phyloP scores from a whole-genome alignment of 805 yeast species.

The Spathaspora arborariae region DNA sequence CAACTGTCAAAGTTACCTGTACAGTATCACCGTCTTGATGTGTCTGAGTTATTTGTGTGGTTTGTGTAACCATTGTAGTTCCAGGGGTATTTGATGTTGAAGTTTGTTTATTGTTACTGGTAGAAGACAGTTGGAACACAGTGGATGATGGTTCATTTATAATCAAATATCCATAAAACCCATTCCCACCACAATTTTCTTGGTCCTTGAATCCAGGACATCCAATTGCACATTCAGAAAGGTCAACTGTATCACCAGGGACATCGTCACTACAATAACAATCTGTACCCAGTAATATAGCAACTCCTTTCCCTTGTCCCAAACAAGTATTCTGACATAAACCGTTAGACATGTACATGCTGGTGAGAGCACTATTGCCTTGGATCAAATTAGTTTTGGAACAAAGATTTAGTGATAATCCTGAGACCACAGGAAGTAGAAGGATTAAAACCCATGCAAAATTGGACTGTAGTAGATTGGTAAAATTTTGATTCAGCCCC shows the following conservation, averaged over 20 bases:
- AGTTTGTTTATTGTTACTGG: not conserved
- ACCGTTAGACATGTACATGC: constrained; percentile 45
- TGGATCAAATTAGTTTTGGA: constrained; percentile 21
- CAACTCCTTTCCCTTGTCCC: constrained; percentile 44
- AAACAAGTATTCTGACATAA: constrained; percentile 45
- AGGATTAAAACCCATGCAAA: not conserved
- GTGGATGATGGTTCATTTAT: constrained; percentile 20
- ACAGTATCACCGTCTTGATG: constrained; percentile 6
- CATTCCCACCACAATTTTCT: constrained; percentile 42
- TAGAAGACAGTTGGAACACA: constrained; percentile 9
- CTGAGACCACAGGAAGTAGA: not conserved
- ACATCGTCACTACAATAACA: constrained; percentile 63
- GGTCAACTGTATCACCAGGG: constrained; percentile 39
- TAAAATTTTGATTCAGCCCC: not conserved
- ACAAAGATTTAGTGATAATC: constrained; percentile 13
- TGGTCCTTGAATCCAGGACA: constrained; percentile 44
- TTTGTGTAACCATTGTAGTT: constrained; percentile 9
- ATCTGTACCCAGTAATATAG: constrained; percentile 44
- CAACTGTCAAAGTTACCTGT: constrained; percentile 3
- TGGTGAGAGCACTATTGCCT: not conserved
- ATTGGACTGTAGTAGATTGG: not conserved
- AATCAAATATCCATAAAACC: constrained; percentile 52
- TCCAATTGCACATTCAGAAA: constrained; percentile 28
- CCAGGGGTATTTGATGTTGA: not conserved
- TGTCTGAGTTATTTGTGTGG: constrained; percentile 13